Evolutionary conservation across 805 yeast genomes (phyloP).

Genomic region (Kluyveromyces nonfermentans): DNA sequence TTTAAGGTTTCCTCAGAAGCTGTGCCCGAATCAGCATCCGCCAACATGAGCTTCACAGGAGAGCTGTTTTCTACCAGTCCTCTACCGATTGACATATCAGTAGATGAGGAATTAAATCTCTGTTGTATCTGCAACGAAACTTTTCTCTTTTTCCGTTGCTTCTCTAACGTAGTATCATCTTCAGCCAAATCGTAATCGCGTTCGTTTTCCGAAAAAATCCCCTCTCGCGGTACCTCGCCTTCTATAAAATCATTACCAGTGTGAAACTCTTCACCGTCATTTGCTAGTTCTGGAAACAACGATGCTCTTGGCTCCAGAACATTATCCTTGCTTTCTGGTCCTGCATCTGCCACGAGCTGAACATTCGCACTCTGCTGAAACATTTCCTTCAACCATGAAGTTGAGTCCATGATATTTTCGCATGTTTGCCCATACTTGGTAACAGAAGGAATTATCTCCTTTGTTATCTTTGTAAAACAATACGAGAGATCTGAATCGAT

Average conservation of each 20-base stretch:
- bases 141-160: slow-evolving; percentile 25
- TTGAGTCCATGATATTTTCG: slow-evolving; percentile 53
- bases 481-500: slow-evolving; percentile 66
- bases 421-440: slow-evolving; percentile 50
- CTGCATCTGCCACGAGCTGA: slow-evolving; percentile 3
- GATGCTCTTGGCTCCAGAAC: slow-evolving; percentile 21
- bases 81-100: slow-evolving; percentile 6
- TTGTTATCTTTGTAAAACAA: slow-evolving; percentile 59
- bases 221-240: background rate
- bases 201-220: background rate
- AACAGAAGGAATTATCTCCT: slow-evolving; percentile 58
- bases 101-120: slow-evolving; percentile 26
- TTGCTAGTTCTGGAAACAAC: background rate
- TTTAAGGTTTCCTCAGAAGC: slow-evolving; percentile 14
- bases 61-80: slow-evolving; percentile 9
- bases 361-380: slow-evolving; percentile 69
- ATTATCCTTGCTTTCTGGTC: slow-evolving; percentile 15
- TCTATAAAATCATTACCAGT: slow-evolving; percentile 19
- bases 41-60: slow-evolving; percentile 10
- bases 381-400: slow-evolving; percentile 67
- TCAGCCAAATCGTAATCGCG: slow-evolving; percentile 7
- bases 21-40: slow-evolving; percentile 6
- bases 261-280: background rate
- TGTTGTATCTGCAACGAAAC: slow-evolving; percentile 26
- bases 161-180: slow-evolving; percentile 22